Evolutionary conservation across 2,329 filamentous ascomycete genomes (phyloP).

Genomic region (Aspergillus ibericus): DNA sequence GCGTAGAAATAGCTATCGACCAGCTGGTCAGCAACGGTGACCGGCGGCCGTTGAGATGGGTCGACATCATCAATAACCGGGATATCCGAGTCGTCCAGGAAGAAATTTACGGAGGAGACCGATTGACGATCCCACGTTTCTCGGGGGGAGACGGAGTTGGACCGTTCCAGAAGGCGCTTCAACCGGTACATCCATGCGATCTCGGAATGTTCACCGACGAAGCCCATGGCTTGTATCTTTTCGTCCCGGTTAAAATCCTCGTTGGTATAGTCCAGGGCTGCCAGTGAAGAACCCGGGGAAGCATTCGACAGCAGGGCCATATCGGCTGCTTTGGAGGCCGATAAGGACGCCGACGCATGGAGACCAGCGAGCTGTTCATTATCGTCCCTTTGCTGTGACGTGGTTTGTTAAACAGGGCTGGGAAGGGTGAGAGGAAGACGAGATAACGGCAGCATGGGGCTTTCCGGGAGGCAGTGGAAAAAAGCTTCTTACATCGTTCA

Average conservation of each 20-base stretch:
- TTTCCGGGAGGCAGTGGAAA: background rate
- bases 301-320: slow-evolving; percentile 13
- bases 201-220: slow-evolving; percentile 48
- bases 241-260: slow-evolving; percentile 47
- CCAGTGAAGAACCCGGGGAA: slow-evolving; percentile 30
- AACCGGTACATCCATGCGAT: slow-evolving; percentile 46
- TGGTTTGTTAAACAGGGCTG: slow-evolving; percentile 5
- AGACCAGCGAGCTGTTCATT: slow-evolving; percentile 11
- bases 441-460: background rate
- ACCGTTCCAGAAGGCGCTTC: slow-evolving; percentile 37
- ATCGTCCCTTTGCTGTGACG: slow-evolving; percentile 14
- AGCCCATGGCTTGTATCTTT: slow-evolving; percentile 40
- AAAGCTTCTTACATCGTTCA: slow-evolving; percentile 34
- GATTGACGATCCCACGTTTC: slow-evolving; percentile 25
- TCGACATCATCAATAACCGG: slow-evolving; percentile 37
- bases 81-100: slow-evolving; percentile 42
- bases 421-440: background rate
- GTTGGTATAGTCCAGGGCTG: slow-evolving; percentile 41
- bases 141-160: slow-evolving; percentile 17
- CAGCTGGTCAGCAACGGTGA: slow-evolving; percentile 40
- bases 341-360: slow-evolving; percentile 14
- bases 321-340: slow-evolving; percentile 12
- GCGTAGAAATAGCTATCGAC: slow-evolving; percentile 42
- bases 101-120: slow-evolving; percentile 39
- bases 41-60: slow-evolving; percentile 36